Evolutionary conservation across 768 basidiomycete genomes (phyloP), one percentile per base, ranked within the genome.

Genomic region (Tylopilus sp.): DNA sequence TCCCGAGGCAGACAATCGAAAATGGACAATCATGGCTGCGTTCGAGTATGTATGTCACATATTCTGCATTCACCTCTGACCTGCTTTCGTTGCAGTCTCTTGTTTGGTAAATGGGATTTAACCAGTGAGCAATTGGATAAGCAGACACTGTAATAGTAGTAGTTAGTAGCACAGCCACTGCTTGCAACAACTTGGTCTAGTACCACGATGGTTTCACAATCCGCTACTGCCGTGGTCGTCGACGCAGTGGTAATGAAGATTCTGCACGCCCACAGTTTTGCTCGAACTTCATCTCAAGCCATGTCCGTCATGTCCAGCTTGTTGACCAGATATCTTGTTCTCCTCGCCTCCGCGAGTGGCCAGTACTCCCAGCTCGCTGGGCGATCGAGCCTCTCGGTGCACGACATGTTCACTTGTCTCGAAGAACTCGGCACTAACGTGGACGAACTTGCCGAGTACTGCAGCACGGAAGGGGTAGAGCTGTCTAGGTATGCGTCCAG

Each of bases 1-100:
- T 79, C 86, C 82, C 15, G 94, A 94, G 70, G 86, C 93, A 0
- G 95, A 98, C 73, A 99, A 99, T 74, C 81, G 95, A 52, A 95
- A 94, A 68, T 95, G 93, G 95, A 94, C 94, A 0, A 95, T 86
- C 60, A 91, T 95, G 85, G 91, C 93, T 13, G 69, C 81, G 11
- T 95, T 97, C 60, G 91, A 93, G 90, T 92, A 61, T 50, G 87
- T 81, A 40, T 33, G 57, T 40, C 51, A 47, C 40, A 38, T 45
- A 38, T 40, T 33, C 41, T 22, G 22, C 4, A 8, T 23, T 42
- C 35, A 30, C 23, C n/a, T 40, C 42, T 59, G 43, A 57, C n/a
- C 35, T 35, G 28, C 50, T n/a, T 40, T 17, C 40, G 11, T 31
- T 55, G 22, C 51, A 62, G 65, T 47, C 50, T 67, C 39, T 50